These are phyloP conservation scores for Fraxinus dipetala DNA, from an alignment of 305 asterid species.

Conservation along the genomic window DNA sequence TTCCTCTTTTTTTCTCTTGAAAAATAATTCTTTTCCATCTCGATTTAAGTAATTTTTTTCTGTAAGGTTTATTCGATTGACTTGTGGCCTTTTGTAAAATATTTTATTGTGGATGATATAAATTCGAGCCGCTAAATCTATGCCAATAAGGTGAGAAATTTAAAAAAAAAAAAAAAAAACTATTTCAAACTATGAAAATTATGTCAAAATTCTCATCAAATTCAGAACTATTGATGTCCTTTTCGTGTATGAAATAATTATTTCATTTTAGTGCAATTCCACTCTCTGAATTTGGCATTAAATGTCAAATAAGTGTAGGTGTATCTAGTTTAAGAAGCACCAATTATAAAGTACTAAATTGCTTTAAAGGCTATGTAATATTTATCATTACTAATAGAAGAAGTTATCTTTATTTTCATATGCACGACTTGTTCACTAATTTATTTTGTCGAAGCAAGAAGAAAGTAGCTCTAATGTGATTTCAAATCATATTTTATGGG, in stretches of 20 bases:
- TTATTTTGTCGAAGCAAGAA: background rate
- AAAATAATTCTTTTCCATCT: too few species aligned
- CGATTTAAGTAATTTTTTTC: too few species aligned
- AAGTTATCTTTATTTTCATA: background rate
- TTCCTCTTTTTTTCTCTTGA: background rate
- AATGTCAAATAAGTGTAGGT: too few species aligned
- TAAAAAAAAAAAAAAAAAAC: background rate
- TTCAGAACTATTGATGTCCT: background rate
- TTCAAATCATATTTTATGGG: background rate
- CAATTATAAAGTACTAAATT: too few species aligned
- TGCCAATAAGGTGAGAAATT: background rate
- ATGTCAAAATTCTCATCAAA: background rate
- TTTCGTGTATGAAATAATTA: too few species aligned
- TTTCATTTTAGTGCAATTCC: too few species aligned
- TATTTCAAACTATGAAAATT: background rate
- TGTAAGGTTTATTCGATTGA: too few species aligned
- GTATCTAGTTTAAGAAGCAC: background rate
- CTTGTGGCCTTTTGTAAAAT: too few species aligned
- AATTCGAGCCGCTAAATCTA: background rate
- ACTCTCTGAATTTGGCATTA: too few species aligned
- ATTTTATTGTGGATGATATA: background rate
- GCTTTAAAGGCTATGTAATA: background rate
- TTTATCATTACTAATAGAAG: background rate
- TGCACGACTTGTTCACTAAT: background rate
- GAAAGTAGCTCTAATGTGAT: background rate